Conservation (phyloP, 2,329 filamentous ascomycete genomes). For the Kalmusia sp. region DNA sequence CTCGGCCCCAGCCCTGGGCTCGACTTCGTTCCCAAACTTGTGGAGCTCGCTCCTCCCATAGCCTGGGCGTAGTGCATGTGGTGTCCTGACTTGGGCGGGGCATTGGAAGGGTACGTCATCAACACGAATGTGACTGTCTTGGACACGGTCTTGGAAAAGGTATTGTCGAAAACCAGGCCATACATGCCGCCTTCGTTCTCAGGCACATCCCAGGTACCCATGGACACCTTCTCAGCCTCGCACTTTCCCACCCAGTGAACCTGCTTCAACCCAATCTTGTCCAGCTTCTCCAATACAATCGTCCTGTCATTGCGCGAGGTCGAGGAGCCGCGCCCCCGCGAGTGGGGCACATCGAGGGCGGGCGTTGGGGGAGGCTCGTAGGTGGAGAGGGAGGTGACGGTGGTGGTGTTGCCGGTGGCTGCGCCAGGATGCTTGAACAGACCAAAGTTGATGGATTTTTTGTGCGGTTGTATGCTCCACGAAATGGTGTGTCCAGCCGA, state of each 20-base stretch:
- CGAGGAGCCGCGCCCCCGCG: conserved; percentile 59
- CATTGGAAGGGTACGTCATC: conserved; percentile 87
- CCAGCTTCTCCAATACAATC: conserved; percentile 71
- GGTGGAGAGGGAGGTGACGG: conserved; percentile 45
- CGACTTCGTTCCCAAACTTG: conserved; percentile 42
- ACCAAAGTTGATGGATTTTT: conserved; percentile 98
- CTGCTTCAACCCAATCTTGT: conserved; percentile 66
- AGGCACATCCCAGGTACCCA: conserved; percentile 84
- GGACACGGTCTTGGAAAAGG: conserved; percentile 88
- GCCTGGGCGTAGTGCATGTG: conserved; percentile 68
- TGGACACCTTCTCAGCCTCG: conserved; percentile 93
- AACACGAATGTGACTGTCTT: conserved; percentile 96
- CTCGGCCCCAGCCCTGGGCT: conserved; percentile 52
- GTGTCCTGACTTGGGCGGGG: conserved; percentile 76
- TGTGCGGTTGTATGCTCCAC: conserved; percentile 97
- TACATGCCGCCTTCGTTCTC: conserved; percentile 86
- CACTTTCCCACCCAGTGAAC: conserved; percentile 90
- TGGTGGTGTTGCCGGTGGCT: conserved; percentile 56
- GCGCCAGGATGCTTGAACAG: conserved; percentile 95
- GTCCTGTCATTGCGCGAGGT: conserved; percentile 73
- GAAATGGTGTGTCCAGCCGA: conserved; percentile 90
- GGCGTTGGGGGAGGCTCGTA: conserved; percentile 46
- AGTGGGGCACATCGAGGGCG: conserved; percentile 62
- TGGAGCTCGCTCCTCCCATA: conserved; percentile 57
- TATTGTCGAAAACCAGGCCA: conserved; percentile 97